These are phyloP conservation scores for Infundibulicybe gibba DNA, from an alignment of 768 basidiomycete species.

Conservation along the genomic window DNA sequence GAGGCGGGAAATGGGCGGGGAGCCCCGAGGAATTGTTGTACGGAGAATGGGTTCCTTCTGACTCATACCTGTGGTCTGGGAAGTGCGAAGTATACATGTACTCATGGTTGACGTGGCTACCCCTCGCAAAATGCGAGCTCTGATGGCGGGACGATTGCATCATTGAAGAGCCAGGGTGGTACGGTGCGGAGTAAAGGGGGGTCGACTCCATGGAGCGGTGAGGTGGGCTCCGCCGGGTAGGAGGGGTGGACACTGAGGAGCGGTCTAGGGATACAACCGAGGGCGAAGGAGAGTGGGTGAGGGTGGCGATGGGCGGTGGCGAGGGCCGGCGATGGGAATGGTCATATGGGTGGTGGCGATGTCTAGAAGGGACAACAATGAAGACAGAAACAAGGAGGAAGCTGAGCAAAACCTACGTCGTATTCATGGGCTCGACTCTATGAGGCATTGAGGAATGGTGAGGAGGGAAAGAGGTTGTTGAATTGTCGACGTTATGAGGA, in stretches of 20 bases:
- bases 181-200: constrained; percentile 30
- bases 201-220: constrained; percentile 21
- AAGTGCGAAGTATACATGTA: constrained; percentile 29
- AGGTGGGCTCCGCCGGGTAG: constrained; percentile 36
- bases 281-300: constrained; percentile 57
- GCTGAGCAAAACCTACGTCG: no score
- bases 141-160: constrained; percentile 20
- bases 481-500: constrained; percentile 9
- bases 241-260: constrained; percentile 57
- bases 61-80: not conserved
- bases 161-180: constrained; percentile 36
- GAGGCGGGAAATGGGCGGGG: constrained; percentile 7
- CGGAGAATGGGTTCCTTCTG: no score
- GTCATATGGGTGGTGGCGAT: constrained; percentile 36
- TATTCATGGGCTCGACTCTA: constrained; percentile 34
- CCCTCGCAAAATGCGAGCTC: constrained; percentile 11
- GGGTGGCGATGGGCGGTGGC: constrained; percentile 38
- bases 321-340: constrained; percentile 29
- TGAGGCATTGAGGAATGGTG: constrained; percentile 40
- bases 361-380: constrained; percentile 16
- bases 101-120: constrained; percentile 12
- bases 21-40: not conserved
- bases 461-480: not conserved
- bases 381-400: constrained; percentile 22
- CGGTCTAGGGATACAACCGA: constrained; percentile 59